These are phyloP conservation scores for Psilocybe cyanescens DNA, from an alignment of 768 basidiomycete genomes.

Conservation along the genomic window DNA sequence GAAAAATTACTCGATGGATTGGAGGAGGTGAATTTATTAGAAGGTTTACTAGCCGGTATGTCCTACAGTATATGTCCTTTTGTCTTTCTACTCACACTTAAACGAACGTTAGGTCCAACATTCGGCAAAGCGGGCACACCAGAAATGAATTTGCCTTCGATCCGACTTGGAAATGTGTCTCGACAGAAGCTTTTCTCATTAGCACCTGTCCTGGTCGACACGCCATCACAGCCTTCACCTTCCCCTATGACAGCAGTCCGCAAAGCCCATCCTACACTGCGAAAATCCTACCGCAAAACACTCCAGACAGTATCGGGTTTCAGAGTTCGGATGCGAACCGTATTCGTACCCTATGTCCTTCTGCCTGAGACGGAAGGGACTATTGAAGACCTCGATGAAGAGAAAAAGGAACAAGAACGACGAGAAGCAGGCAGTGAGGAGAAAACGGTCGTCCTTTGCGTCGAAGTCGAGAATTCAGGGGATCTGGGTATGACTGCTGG, in stretches of 20 bases:
- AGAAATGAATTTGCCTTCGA: slow-evolving; percentile 61
- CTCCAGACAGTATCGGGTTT: slow-evolving; percentile 82
- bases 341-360: slow-evolving; percentile 86
- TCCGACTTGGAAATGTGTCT: slow-evolving; percentile 69
- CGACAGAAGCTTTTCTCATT: slow-evolving; percentile 72
- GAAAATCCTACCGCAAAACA: slow-evolving; percentile 85
- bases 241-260: slow-evolving; percentile 53
- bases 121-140: slow-evolving; percentile 35
- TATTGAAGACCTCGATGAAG: slow-evolving; percentile 35
- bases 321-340: slow-evolving; percentile 91
- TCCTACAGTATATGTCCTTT: slow-evolving; percentile 3
- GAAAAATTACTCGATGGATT: slow-evolving; percentile 39
- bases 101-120: slow-evolving; percentile 42
- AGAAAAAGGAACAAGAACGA: slow-evolving; percentile 54
- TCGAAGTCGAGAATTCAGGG: slow-evolving; percentile 87
- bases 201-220: slow-evolving; percentile 48
- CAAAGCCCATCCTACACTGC: slow-evolving; percentile 66
- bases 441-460: slow-evolving; percentile 85
- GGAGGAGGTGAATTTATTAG: slow-evolving; percentile 62
- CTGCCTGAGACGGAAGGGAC: slow-evolving; percentile 47
- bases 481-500: slow-evolving; percentile 62
- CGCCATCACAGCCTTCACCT: slow-evolving; percentile 47
- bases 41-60: slow-evolving; percentile 68
- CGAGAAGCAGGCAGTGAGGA: slow-evolving; percentile 79
- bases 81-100: neutral